A percentile compares a stretch with the other conserved stretches of the same genome.
Evolutionary conservation across 2,329 filamentous ascomycete genomes (phyloP).

Genomic region (Apiospora rasikravindrae): DNA sequence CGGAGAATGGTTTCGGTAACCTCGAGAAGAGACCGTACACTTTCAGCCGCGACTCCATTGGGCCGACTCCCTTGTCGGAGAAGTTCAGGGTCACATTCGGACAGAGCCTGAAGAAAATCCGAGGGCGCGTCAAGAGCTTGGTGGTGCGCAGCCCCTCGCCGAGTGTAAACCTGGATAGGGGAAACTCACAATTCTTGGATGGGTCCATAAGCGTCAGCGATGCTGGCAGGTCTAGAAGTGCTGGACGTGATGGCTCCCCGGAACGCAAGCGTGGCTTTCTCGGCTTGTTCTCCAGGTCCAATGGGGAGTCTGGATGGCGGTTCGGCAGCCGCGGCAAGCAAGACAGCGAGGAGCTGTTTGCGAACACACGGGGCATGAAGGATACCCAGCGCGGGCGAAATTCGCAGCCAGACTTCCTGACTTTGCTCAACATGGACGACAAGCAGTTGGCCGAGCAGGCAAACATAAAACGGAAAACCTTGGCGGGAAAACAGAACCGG

Average conservation of each 20-base stretch:
- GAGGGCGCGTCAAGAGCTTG: conserved; percentile 40
- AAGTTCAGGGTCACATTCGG: conserved; percentile 48
- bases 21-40: conserved; percentile 43
- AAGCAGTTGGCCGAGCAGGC: conserved; percentile 38
- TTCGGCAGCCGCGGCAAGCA: conserved; percentile 25
- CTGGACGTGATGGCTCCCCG: conserved; percentile 26
- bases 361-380: conserved; percentile 33
- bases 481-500: conserved; percentile 30
- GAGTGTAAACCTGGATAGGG: conserved; percentile 56
- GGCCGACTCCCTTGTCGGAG: conserved; percentile 51
- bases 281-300: conserved; percentile 53
- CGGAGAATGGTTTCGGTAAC: conserved; percentile 27
- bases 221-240: conserved; percentile 36
- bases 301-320: conserved; percentile 38
- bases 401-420: conserved; percentile 50
- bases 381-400: conserved; percentile 27
- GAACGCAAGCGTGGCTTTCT: conserved; percentile 46
- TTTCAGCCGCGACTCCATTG: conserved; percentile 53
- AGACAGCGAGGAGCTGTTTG: conserved; percentile 34
- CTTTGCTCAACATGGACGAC: conserved; percentile 50
- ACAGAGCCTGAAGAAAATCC: conserved; percentile 43
- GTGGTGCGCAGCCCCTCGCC: conserved; percentile 40
- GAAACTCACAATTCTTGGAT: conserved; percentile 58
- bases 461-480: conserved; percentile 20
- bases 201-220: conserved; percentile 44